Evolutionary conservation across 208 protist genomes (phyloP).

Genomic region (Crithidia acanthocephali): DNA sequence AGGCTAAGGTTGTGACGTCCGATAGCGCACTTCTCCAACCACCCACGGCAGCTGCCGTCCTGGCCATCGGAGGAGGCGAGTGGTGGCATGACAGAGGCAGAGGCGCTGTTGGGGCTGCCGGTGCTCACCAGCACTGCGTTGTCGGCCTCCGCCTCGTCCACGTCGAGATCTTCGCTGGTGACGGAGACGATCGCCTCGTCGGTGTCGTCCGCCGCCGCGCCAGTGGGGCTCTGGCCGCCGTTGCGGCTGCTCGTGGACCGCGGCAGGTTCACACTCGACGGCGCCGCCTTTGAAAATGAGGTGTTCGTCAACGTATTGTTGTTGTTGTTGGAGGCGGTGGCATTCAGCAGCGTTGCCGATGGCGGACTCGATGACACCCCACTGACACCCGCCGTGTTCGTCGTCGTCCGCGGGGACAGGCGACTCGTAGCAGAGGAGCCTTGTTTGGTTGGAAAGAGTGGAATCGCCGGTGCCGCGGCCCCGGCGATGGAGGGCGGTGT

Average conservation of each 20-base stretch:
- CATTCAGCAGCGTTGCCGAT: not conserved
- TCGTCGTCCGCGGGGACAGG: not conserved
- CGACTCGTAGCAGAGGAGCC: not conserved
- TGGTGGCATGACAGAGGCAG: not conserved
- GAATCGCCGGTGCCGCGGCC: not conserved
- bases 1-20: conserved; percentile 41
- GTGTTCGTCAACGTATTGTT: not conserved
- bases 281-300: not conserved
- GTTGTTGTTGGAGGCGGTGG: not conserved
- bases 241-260: not conserved
- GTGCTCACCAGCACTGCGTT: conserved; percentile 1
- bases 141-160: conserved; percentile 11
- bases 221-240: not conserved
- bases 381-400: not conserved
- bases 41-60: conserved; percentile 46
- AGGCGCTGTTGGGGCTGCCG: not conserved
- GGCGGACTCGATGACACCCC: conserved; percentile 3
- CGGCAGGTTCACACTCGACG: not conserved
- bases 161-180: conserved; percentile 3
- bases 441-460: not conserved
- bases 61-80: not conserved
- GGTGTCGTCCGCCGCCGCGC: not conserved
- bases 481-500: conserved; percentile 4
- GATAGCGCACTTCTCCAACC: conserved; percentile 72
- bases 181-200: conserved; percentile 14